Evolutionary conservation across 345 rosid genomes (phyloP).

Genomic region (Eucalyptus pauciflora): DNA sequence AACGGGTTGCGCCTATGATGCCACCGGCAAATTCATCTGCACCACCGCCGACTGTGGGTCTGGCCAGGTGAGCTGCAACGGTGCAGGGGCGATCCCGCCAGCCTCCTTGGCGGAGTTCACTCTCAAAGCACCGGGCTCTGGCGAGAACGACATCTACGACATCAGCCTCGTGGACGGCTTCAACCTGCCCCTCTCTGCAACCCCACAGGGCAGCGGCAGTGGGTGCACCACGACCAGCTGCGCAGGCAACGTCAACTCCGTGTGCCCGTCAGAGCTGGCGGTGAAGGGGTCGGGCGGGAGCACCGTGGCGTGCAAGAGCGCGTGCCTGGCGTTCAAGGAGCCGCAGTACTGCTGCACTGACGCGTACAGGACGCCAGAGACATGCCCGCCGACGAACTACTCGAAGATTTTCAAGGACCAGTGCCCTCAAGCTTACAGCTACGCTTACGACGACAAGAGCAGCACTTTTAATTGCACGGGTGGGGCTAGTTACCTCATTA

Average conservation of each 20-base stretch:
- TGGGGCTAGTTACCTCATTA: background rate
- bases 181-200: background rate
- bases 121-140: background rate
- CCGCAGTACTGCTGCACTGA: background rate
- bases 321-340: background rate
- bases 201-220: background rate
- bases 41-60: background rate
- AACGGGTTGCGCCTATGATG: background rate
- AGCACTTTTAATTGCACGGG: background rate
- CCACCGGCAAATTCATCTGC: background rate
- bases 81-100: background rate
- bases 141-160: background rate
- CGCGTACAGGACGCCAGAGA: fast-evolving
- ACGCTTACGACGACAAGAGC: background rate
- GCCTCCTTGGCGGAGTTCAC: background rate
- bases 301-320: background rate
- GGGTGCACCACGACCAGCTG: background rate
- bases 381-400: background rate
- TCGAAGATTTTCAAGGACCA: background rate
- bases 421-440: background rate
- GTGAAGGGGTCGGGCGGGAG: background rate
- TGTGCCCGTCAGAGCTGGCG: background rate
- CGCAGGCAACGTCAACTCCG: background rate
- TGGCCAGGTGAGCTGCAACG: background rate
- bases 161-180: background rate